phyloP scores from a whole-genome alignment of 495 filamentous ascomycete genomes.

The Aspergillus olivimuriae region DNA sequence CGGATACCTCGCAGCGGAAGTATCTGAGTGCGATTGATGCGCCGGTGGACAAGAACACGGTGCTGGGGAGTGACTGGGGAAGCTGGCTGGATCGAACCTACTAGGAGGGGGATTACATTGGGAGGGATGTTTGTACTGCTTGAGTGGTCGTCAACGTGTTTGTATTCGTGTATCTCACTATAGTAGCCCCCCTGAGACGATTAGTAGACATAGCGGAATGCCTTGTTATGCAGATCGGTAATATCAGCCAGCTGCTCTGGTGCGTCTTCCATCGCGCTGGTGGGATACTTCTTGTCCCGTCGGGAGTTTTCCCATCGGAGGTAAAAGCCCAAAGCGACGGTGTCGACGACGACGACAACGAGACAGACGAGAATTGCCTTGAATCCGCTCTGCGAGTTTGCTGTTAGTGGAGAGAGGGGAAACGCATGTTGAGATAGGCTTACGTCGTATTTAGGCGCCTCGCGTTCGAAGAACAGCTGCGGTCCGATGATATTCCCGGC shows the following conservation, averaged over 20 bases:
- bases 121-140: too few species aligned
- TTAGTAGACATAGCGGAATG: neutral
- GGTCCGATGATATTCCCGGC: constrained; percentile 35
- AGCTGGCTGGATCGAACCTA: constrained; percentile 21
- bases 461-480: constrained; percentile 15
- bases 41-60: constrained; percentile 39
- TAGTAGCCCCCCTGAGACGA: too few species aligned
- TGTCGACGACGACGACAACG: neutral
- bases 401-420: too few species aligned
- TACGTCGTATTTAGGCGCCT: neutral
- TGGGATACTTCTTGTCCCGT: too few species aligned
- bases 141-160: too few species aligned
- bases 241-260: neutral
- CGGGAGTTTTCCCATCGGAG: neutral
- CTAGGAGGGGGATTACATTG: neutral
- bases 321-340: neutral
- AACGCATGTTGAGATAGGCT: neutral
- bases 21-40: constrained; percentile 46
- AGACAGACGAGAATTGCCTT: neutral
- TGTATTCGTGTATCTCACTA: too few species aligned
- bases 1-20: constrained; percentile 45
- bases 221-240: neutral
- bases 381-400: neutral
- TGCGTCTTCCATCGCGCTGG: too few species aligned
- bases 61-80: constrained; percentile 47